These are phyloP conservation scores for Punctularia strigosozonata DNA, from an alignment of 768 basidiomycete genomes.

Conservation along the genomic window DNA sequence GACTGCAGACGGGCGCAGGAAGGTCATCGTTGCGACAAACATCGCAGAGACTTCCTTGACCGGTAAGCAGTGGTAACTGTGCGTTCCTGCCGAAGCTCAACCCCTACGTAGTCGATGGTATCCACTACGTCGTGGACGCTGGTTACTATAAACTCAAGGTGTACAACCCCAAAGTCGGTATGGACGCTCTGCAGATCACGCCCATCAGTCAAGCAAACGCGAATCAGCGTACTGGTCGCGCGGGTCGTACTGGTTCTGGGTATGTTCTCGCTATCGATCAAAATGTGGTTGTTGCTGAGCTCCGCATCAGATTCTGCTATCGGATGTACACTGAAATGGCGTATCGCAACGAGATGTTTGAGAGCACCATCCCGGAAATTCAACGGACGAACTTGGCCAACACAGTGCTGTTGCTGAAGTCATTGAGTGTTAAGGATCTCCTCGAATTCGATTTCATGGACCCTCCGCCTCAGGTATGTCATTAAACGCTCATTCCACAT, in stretches of 20 bases:
- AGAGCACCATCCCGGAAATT: constrained; percentile 95
- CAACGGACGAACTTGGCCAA: constrained; percentile 97
- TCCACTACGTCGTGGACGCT: constrained; percentile 91
- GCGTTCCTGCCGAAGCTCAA: constrained; percentile 6
- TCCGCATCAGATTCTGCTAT: constrained; percentile 70
- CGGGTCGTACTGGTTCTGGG: constrained; percentile 94
- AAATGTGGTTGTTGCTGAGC: constrained; percentile 4
- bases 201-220: constrained; percentile 99
- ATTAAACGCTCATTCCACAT: not conserved
- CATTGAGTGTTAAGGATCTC: constrained; percentile 92
- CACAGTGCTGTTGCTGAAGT: constrained; percentile 89
- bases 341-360: constrained; percentile 89
- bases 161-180: constrained; percentile 97
- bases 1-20: constrained; percentile 86
- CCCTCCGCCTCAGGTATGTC: constrained; percentile 88
- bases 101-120: constrained; percentile 72
- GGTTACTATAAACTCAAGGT: constrained; percentile 98
- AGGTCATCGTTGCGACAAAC: constrained; percentile 97
- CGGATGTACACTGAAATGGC: constrained; percentile 97
- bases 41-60: constrained; percentile 98
- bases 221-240: constrained; percentile 90
- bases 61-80: constrained; percentile 28
- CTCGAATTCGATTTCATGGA: constrained; percentile 99
- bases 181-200: constrained; percentile 98
- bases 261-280: constrained; percentile 21